phyloP scores from a whole-genome alignment of 306 rosid species.

The Rosa persica region DNA sequence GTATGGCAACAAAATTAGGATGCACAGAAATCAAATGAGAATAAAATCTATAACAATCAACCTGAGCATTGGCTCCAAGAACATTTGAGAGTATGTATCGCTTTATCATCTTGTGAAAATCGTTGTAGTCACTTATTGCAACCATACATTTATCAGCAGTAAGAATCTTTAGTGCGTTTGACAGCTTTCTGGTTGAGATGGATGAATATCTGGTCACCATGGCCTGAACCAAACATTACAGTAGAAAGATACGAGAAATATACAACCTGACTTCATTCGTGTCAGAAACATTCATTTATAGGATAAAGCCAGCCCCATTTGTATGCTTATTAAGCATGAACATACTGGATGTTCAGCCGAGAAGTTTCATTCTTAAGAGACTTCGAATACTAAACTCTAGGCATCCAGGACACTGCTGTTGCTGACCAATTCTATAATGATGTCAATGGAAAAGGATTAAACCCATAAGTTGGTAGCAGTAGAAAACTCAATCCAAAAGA shows the following conservation, averaged over 20 bases:
- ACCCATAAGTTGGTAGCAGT: background rate
- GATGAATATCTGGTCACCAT: slow-evolving; percentile 83
- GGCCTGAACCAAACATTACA: slow-evolving; percentile 52
- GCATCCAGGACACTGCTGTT: background rate
- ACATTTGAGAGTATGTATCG: slow-evolving; percentile 61
- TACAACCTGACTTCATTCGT: background rate
- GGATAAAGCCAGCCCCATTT: background rate
- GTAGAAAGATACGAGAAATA: background rate
- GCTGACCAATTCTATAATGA: background rate
- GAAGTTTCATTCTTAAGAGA: background rate
- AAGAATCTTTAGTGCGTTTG: slow-evolving; percentile 62
- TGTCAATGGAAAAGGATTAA: background rate
- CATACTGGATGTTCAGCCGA: background rate
- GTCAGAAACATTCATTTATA: background rate
- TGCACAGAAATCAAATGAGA: background rate
- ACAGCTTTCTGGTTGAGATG: slow-evolving; percentile 74
- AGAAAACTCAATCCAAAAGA: background rate
- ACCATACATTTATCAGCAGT: slow-evolving; percentile 82
- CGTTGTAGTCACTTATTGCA: slow-evolving; percentile 85
- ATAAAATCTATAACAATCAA: slow-evolving; percentile 8
- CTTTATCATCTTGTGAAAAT: slow-evolving; percentile 76
- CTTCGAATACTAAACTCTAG: background rate
- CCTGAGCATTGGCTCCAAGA: slow-evolving; percentile 84
- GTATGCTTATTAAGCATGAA: background rate
- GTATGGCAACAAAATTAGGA: background rate